These are phyloP conservation scores for Epichloe gansuensis DNA, from an alignment of 2,329 filamentous ascomycete species.

Conservation along the genomic window DNA sequence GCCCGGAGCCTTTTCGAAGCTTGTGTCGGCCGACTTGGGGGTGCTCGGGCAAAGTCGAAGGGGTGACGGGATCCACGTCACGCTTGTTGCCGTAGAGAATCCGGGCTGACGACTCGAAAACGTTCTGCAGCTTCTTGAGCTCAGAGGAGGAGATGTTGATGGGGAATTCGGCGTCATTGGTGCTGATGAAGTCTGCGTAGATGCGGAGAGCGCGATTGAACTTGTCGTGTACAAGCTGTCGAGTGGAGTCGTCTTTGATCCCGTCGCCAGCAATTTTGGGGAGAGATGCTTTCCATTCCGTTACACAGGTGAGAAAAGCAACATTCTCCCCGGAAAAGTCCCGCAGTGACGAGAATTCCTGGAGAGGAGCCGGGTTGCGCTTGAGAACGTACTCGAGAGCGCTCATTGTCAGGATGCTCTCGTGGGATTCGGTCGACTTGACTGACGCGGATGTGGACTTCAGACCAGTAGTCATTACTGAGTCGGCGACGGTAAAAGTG, in stretches of 20 bases:
- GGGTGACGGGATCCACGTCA: conserved; percentile 24
- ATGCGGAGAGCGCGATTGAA: conserved; percentile 49
- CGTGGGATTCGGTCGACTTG: conserved; percentile 14
- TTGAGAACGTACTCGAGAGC: conserved; percentile 50
- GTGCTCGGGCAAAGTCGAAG: conserved; percentile 16
- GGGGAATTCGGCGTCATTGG: conserved; percentile 48
- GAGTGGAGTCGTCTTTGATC: conserved; percentile 9
- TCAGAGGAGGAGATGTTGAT: conserved; percentile 49
- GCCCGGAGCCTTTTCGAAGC: background rate
- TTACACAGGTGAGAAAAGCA: conserved; percentile 48
- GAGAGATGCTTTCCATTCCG: conserved; percentile 38
- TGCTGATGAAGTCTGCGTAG: conserved; percentile 48
- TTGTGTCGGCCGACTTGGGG: background rate
- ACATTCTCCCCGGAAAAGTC: conserved; percentile 65
- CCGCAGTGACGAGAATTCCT: conserved; percentile 50
- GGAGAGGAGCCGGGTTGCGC: conserved; percentile 46
- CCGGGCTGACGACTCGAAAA: conserved; percentile 43
- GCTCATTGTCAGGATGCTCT: conserved; percentile 44
- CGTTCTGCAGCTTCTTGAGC: conserved; percentile 34
- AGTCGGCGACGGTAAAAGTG: conserved; percentile 14
- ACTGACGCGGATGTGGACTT: conserved; percentile 23
- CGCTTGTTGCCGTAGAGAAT: conserved; percentile 25
- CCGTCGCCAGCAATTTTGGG: conserved; percentile 13
- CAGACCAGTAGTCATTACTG: conserved; percentile 15
- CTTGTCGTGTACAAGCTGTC: conserved; percentile 27